Base-by-base conservation (phyloP, 2,329 filamentous ascomycete species). In the Waltergamsia citrina region DNA sequence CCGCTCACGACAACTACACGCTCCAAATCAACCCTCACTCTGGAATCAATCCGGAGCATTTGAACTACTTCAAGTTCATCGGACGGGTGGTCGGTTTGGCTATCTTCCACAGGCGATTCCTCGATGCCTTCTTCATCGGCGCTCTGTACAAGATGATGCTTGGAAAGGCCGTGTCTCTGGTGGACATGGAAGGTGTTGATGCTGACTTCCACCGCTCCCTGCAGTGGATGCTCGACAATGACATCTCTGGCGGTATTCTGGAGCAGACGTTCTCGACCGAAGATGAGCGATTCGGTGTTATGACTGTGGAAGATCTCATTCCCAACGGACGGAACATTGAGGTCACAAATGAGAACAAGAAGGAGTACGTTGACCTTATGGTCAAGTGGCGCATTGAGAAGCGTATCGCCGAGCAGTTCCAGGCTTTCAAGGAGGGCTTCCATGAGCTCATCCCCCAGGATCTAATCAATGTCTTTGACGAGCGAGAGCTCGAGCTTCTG, bases 31-130 rank as follows among this genome's bases (percentile, higher is more conserved):
- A 98, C 65, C 92, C 92, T 29, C 92, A 98, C 60, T 98, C 92
- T 15, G 92, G 92, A 43, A 96, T 98, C 63, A 98, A 98, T 61
- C 92, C 92, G 1, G 92, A 98, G 63, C 92, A 98, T 75, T 69
- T 98, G 51, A 96, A 95, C 58, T 98, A 96, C 66, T 98, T 98
- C 78, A 96, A 94, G 62, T 98, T 98, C 55, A 98, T 98, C 51
- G 92, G 92, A 32, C 85, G 92, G 39, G 92, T 98, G 19, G 92
- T 98, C 38, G 92, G 92, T 40, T 62, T 98, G 47, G 90, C 92
- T 40, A 98, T 98, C 52, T 98, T 98, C 78, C 92, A 98, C 61
- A 77, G 92, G 38, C 81, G 92, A 33, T 98, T 98, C 72, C 66
- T 98, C 43, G 92, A 98, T 56, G 93, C 92, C 22, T 98, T 98